Evolutionary conservation across 768 basidiomycete species (phyloP).

Genomic region (Xanthoconium stramineum): DNA sequence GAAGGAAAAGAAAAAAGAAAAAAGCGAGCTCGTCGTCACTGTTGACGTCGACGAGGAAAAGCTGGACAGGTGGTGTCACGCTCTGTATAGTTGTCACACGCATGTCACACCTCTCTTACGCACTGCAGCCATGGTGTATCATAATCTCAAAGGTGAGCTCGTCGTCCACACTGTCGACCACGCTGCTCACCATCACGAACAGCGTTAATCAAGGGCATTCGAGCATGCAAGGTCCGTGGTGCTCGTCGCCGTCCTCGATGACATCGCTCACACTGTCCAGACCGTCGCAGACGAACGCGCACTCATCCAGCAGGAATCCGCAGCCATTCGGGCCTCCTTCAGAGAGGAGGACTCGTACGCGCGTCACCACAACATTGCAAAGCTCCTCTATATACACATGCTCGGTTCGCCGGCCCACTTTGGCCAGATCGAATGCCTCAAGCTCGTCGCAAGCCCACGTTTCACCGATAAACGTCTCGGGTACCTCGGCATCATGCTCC

Average conservation of each 20-base stretch:
- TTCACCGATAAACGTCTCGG: slow-evolving; percentile 96
- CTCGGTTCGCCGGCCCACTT: slow-evolving; percentile 98
- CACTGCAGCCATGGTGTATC: slow-evolving; percentile 59
- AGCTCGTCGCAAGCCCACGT: slow-evolving; percentile 90
- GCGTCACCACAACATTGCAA: slow-evolving; percentile 96
- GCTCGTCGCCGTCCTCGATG: slow-evolving; percentile 12
- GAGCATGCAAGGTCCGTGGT: slow-evolving; percentile 83
- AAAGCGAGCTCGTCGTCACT: slow-evolving; percentile 18
- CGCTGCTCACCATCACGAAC: slow-evolving; percentile 19
- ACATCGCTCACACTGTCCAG: slow-evolving; percentile 40
- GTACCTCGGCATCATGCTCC: slow-evolving; percentile 95
- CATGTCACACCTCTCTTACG: slow-evolving; percentile 19
- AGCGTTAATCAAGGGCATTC: slow-evolving; percentile 98
- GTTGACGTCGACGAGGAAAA: slow-evolving; percentile 20
- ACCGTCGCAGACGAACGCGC: slow-evolving; percentile 98
- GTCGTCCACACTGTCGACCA: background rate
- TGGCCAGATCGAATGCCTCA: slow-evolving; percentile 96
- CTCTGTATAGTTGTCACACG: slow-evolving; percentile 18
- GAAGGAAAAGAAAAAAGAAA: background rate
- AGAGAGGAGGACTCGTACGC: slow-evolving; percentile 95
- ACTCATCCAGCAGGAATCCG: slow-evolving; percentile 95
- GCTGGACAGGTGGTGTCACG: slow-evolving; percentile 11
- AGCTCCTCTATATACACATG: slow-evolving; percentile 98
- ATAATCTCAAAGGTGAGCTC: slow-evolving; percentile 77
- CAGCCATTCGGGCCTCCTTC: slow-evolving; percentile 94